These are phyloP conservation scores for Talaromyces sp. DNA, from an alignment of 2,329 filamentous ascomycete species.

Conservation along the genomic window DNA sequence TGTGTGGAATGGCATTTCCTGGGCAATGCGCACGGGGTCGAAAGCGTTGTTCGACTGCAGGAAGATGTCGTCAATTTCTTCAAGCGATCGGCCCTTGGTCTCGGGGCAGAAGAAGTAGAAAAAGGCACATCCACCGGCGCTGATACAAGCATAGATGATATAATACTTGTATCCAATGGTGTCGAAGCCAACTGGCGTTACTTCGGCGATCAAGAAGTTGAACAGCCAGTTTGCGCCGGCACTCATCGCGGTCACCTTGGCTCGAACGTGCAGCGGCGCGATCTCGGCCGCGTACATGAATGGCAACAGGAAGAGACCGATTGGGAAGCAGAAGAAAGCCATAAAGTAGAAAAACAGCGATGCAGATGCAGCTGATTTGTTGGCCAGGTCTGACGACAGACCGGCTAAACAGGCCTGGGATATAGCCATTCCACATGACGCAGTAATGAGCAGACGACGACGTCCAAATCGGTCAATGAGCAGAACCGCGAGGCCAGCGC, in stretches of 20 bases:
- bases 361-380: conserved; percentile 43
- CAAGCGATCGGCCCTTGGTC: conserved; percentile 21
- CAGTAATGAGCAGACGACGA: conserved; percentile 59
- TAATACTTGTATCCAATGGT: conserved; percentile 53
- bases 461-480: conserved; percentile 73
- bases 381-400: conserved; percentile 33
- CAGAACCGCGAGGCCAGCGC: conserved; percentile 51
- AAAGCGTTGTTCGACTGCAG: conserved; percentile 11
- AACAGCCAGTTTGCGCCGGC: conserved; percentile 52
- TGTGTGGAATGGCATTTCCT: conserved; percentile 16
- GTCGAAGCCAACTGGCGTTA: conserved; percentile 51
- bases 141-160: conserved; percentile 45
- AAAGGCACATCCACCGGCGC: conserved; percentile 37
- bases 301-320: conserved; percentile 8
- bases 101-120: conserved; percentile 36
- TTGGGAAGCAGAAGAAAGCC: conserved; percentile 4
- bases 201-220: conserved; percentile 56
- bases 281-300: conserved; percentile 12
- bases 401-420: conserved; percentile 39
- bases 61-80: conserved; percentile 26
- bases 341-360: conserved; percentile 25
- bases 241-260: conserved; percentile 30
- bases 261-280: conserved; percentile 1
- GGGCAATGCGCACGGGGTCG: conserved; percentile 16
- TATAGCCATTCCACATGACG: conserved; percentile 57